Base-by-base conservation (phyloP, 257 asterid genomes). In the Solanum acaule region DNA sequence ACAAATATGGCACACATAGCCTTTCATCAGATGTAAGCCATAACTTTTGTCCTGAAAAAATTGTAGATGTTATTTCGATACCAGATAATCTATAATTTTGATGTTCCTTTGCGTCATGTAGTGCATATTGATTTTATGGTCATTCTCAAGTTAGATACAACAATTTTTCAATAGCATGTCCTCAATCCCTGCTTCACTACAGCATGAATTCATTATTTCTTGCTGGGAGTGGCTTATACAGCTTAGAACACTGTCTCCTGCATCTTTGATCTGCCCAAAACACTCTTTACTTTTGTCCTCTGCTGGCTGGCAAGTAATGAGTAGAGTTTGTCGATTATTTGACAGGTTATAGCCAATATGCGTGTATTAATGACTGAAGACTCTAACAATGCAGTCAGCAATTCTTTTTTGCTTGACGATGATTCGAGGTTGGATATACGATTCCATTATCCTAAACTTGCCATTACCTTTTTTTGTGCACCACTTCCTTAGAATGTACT, bases 1-100 rank as follows among this genome's bases (percentile, higher is more conserved):
- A 97, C 95, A 97, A 97, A 90, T 97, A 97, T 73, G 99, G 98
- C 92, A 95, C 99, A 2, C 99, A 97, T 49, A 97, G 99, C 93
- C 95, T 97, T 90, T 95, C 98, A 46, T 95, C 90, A 61, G 99
- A 97, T 70, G 99, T 97, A 91, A 95, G 95, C 87, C 87, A 52
- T 46, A 71, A 63, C 35, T 77, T 85, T 22, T 71, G n/a, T 79
- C 86, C 86, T 9, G 6, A 25, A 25, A 77, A 40, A 25, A 71
- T 42, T 25, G 5, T 78, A 78, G 65, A 79, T 77, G n/a, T 44
- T 70, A 86, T 14, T 86, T 23, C 13, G 61, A 20, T 61, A 49
- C 40, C 68, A 71, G 37, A 42, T 78, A 15, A 46, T 78, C 65
- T 42, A 42, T 78, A 78, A 79, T 44, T 79, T 46, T 44, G 25